These are phyloP conservation scores for Apiospora pterosperma DNA, from an alignment of 2,329 filamentous ascomycete genomes.

Conservation along the genomic window DNA sequence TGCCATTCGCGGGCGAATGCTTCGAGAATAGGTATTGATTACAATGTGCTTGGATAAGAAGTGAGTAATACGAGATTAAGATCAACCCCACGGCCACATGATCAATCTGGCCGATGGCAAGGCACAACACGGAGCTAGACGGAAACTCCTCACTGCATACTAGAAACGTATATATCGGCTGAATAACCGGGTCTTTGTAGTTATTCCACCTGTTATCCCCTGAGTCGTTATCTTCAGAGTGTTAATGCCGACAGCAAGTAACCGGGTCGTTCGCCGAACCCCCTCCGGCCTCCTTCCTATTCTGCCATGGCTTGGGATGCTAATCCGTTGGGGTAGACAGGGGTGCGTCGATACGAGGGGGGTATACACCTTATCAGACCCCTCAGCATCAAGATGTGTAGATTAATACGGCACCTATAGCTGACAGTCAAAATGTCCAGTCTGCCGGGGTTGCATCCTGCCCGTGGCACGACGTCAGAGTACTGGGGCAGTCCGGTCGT, in stretches of 20 bases:
- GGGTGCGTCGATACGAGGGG: background rate
- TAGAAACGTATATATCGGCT: too few species aligned
- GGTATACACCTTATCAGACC: slow-evolving; percentile 7
- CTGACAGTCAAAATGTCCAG: accelerated
- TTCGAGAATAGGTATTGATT: background rate
- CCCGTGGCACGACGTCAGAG: background rate
- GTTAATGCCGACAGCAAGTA: background rate
- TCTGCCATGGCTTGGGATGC: background rate
- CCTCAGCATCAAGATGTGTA: background rate
- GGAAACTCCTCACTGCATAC: too few species aligned
- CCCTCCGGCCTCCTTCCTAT: background rate
- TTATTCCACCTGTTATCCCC: too few species aligned
- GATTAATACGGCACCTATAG: background rate
- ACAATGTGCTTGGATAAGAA: too few species aligned
- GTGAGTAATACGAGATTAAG: too few species aligned
- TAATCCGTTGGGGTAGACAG: background rate
- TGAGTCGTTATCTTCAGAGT: too few species aligned
- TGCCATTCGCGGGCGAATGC: background rate
- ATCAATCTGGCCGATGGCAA: too few species aligned
- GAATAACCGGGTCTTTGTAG: too few species aligned
- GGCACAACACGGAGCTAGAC: too few species aligned
- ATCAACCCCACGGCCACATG: too few species aligned
- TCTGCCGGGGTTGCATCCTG: background rate
- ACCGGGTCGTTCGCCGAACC: background rate
- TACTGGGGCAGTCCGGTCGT: background rate